These are phyloP conservation scores for Eucalyptus shirleyi DNA, from an alignment of 345 rosid genomes.

Conservation along the genomic window DNA sequence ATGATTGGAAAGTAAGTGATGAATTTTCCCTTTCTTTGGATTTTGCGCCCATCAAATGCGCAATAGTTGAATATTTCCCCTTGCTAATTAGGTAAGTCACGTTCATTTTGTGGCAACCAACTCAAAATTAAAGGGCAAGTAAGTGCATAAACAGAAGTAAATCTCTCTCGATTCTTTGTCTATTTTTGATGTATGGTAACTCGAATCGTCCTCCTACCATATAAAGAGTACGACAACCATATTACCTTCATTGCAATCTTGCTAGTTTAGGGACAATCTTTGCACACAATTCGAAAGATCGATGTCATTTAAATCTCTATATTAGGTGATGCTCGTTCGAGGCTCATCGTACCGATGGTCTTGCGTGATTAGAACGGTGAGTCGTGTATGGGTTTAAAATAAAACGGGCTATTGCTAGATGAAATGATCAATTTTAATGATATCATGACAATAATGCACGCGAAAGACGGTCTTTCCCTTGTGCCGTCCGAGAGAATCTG, in stretches of 20 bases:
- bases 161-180: background rate
- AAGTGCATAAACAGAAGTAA: background rate
- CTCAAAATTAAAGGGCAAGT: background rate
- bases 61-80: background rate
- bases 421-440: background rate
- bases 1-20: background rate
- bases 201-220: background rate
- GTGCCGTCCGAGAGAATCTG: background rate
- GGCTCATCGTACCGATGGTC: fast-evolving
- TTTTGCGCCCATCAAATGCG: background rate
- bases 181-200: background rate
- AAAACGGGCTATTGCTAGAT: background rate
- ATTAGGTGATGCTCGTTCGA: background rate
- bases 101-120: background rate
- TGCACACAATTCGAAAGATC: fast-evolving
- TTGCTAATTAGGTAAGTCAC: background rate
- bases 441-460: background rate
- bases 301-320: background rate
- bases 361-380: background rate
- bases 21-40: background rate
- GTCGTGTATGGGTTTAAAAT: fast-evolving
- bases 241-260: background rate
- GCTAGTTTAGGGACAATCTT: background rate
- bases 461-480: background rate
- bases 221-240: background rate